Evolutionary conservation across 805 yeast genomes (phyloP), one percentile per base, ranked within the genome.

Genomic region (Priceomyces haplophilus): DNA sequence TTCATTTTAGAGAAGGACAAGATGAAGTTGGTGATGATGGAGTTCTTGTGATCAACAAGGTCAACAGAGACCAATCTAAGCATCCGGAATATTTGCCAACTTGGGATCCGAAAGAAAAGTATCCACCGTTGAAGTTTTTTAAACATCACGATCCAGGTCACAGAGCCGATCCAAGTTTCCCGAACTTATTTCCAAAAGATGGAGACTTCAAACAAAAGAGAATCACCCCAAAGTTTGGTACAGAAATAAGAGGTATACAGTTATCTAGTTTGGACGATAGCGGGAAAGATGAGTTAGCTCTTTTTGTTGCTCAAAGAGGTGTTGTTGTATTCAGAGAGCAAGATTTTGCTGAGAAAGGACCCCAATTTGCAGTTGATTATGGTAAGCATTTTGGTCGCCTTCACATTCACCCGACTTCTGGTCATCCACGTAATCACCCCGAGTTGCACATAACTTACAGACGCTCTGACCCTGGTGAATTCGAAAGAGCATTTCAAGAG

Each of bases 361-460:
- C 80, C 3, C 67, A 64, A 21, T 73, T 70, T 49, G 75, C 61
- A 21, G 75, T 67, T 19, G 69, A 82, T 31, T 81, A 70, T 62
- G 87, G 85, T 38, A 64, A 62, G 36, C 77, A 83, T 57, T 85
- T 80, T 57, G 90, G 91, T 25, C 80, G 81, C 27, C 71, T 80
- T 46, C 89, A 85, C 60, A 73, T 82, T 46, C 90, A 85, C 56
- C 87, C 88, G 37, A 80, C 86, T 10, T 78, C 85, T 8, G 88
- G 89, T 17, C 81, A 85, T 12, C 88, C 85, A 23, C 67, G 64
- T 48, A 83, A 86, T 7, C 66, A 65, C 46, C 83, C 85, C 3
- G 80, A 81, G 46, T 72, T 83, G 48, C 88, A 82, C 50, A 64
- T 82, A 30, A 79, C 82, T 16, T 81, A 77, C 60, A 70, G 85